Base-by-base conservation (phyloP, 257 asterid species). In the Jasminum sambac region DNA sequence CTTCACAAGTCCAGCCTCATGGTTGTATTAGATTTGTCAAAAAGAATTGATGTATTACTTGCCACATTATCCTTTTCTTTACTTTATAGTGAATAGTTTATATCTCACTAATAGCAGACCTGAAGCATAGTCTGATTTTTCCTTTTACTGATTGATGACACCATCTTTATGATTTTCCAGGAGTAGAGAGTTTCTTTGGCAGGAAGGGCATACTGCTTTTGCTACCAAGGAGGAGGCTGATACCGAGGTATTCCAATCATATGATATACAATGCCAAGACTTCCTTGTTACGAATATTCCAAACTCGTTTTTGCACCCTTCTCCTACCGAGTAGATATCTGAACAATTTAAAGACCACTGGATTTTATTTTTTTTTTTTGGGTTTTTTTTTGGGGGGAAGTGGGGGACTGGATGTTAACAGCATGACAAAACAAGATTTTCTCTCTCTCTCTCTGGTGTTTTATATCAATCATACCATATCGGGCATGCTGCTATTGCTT, bases 181-280 rank as follows among this genome's bases (percentile, higher is more conserved):
- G 96, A 95, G 99, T 52, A 96, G 97, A 55, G 99, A 95, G 77
- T 95, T 95, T 79, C 91, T 95, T 55, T 89, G 99, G 99, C 99
- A 95, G 77, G 99, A 89, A 80, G 98, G 98, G 40, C 99, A 95
- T 81, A 91, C 98, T 69, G 99, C 99, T 67, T 95, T 95, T 79
- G 99, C 97, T 67, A 91, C 97, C 39, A 88, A 91, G 79, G 90
- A 79, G 80, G 99, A 95, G 79, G 96, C 98, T 14, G 99, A 94
- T 72, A 50, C 84, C 12, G 96, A 91, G 95, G 98, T 88, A 82
- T 61, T 63, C 70, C 63, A 61, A 21, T 74, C 48, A 39, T 46
- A 44, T 55, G 57, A 41, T 68, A 63, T 72, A 41, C 60, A 44
- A 21, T 44, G 37, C 41, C 38, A n/a, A 6, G 16, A 21, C 19